Evolutionary conservation across 1,284 basidiomycete genomes (phyloP), one percentile per base, ranked within the genome.

Genomic region (Fomitopsis palustris): DNA sequence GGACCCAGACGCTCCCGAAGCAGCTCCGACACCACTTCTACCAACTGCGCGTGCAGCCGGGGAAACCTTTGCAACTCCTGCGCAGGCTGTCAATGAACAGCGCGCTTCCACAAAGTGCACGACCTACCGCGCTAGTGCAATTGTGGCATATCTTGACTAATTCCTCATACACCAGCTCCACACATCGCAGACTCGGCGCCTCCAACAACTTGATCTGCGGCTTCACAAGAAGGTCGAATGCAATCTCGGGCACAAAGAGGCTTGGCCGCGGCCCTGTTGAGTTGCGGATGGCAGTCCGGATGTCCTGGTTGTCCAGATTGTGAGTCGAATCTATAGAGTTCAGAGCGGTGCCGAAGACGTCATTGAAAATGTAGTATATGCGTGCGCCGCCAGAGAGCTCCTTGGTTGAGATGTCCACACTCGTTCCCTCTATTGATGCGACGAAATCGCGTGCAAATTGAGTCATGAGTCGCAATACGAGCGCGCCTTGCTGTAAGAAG

Each of bases 301-400:
- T 98, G 74, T 99, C 97, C 68, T 94, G 90, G 61, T 92, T 88
- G 57, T 95, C 94, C 58, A 99, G 82, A 71, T 96, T 96, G 55
- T 88, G 83, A 19, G 94, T 95, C 0, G 96, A 89, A 69, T 98
- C 93, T 71, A 99, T 94, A 16, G 87, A 91, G 62, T 87, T 83
- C 8, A 99, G 85, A 0, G 96, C 96, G 56, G 91, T 84, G 5
- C 97, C 97, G 70, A 99, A 99, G 54, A 99, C 88, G 68, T 99
- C 97, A 72, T 98, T 95, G 85, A 99, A 99, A 74, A 99, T 98
- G 78, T 98, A 98, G 77, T 98, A 99, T 74, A 99, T 95, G 58
- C 97, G 85, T 10, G 97, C 97, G 58, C 97, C 97, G 45, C 97
- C 97, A 29, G 93, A 98, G 9, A 99, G 86, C 73, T 99, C 97